These are phyloP conservation scores for Maudiozyma barnettii DNA, from an alignment of 805 yeast genomes.

Conservation along the genomic window DNA sequence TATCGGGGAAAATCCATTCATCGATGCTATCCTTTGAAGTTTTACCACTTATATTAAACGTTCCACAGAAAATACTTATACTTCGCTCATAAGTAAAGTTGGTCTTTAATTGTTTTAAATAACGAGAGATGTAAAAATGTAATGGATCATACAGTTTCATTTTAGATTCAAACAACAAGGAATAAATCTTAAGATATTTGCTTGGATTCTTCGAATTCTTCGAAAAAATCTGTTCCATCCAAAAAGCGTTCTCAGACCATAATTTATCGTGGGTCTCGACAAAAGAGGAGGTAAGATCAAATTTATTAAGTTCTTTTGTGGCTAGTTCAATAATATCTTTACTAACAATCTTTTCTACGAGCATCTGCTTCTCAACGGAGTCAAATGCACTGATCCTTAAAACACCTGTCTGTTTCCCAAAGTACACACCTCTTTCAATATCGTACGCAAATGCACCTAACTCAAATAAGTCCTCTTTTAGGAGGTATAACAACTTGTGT, in stretches of 20 bases:
- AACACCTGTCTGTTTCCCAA: slow-evolving; percentile 82
- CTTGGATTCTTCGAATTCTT: slow-evolving; percentile 26
- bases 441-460: slow-evolving; percentile 84
- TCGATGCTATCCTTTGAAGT: slow-evolving; percentile 47
- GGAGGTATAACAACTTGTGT: slow-evolving; percentile 37
- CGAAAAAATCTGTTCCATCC: slow-evolving; percentile 66
- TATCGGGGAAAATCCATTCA: slow-evolving; percentile 67
- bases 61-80: slow-evolving; percentile 67
- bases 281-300: slow-evolving; percentile 37
- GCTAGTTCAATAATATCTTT: slow-evolving; percentile 47
- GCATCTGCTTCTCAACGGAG: slow-evolving; percentile 79
- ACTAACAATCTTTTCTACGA: slow-evolving; percentile 61
- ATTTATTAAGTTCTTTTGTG: slow-evolving; percentile 34
- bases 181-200: slow-evolving; percentile 23
- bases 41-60: slow-evolving; percentile 80
- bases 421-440: slow-evolving; percentile 43
- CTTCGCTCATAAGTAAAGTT: slow-evolving; percentile 53
- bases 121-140: slow-evolving; percentile 68
- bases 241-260: slow-evolving; percentile 93
- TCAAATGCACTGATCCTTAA: slow-evolving; percentile 85
- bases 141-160: slow-evolving; percentile 83
- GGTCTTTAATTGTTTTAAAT: slow-evolving; percentile 40
- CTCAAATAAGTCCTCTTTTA: slow-evolving; percentile 59
- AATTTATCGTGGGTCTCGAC: slow-evolving; percentile 60
- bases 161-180: slow-evolving; percentile 26